A percentile compares a stretch with the other conserved stretches of the same genome.
Evolutionary conservation across 139 green algal species (phyloP).

Genomic region (Picochlorum sp.): DNA sequence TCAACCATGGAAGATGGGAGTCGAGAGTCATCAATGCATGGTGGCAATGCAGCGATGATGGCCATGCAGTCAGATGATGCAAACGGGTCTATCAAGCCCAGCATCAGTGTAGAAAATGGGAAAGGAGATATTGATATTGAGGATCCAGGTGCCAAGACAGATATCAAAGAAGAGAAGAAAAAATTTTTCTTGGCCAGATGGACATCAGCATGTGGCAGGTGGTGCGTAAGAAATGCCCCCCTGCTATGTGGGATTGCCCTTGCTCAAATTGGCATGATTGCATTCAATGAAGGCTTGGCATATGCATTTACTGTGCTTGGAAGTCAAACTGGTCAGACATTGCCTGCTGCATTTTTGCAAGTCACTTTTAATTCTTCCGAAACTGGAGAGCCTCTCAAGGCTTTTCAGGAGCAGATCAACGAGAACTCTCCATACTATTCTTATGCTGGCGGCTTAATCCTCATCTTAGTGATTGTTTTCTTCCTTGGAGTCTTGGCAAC

Average conservation of each 20-base stretch:
- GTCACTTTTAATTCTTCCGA: too few species aligned
- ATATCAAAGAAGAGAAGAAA: neutral
- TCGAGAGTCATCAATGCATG: neutral
- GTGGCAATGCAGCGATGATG: neutral
- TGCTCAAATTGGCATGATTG: slow-evolving; percentile 34
- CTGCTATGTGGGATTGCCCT: slow-evolving; percentile 13
- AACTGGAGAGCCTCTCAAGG: neutral
- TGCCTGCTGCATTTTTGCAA: slow-evolving; percentile 21
- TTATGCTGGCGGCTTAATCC: slow-evolving; percentile 21
- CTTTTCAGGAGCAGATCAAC: neutral
- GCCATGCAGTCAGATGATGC: neutral
- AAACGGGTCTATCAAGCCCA: neutral
- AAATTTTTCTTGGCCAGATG: neutral
- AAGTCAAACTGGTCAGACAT: slow-evolving; percentile 19
- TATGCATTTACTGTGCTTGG: slow-evolving; percentile 33
- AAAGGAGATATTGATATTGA: neutral
- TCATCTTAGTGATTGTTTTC: slow-evolving; percentile 13
- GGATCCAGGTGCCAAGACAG: neutral
- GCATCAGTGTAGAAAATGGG: neutral
- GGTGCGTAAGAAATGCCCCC: neutral
- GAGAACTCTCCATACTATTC: slow-evolving; percentile 8
- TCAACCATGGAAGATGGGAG: neutral
- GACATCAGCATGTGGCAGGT: neutral
- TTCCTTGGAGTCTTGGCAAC: slow-evolving; percentile 30
- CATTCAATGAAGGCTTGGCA: slow-evolving; percentile 36